Conservation (phyloP, 2,329 filamentous ascomycete genomes). For the Pestalotiopsis sp. region DNA sequence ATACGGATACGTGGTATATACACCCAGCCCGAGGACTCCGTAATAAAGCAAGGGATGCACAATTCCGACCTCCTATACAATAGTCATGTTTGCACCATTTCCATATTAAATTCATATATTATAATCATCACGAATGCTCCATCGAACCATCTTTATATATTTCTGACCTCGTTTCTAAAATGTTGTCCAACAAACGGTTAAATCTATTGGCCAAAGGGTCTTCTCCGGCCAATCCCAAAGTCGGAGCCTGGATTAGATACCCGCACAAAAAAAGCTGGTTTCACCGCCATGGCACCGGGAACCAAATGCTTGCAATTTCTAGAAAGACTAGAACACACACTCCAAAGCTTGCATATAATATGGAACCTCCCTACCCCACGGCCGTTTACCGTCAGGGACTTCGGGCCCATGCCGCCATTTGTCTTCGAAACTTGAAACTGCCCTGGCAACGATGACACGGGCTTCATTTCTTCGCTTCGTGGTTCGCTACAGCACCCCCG, state of each 20-base stretch:
- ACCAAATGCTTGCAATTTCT: background rate
- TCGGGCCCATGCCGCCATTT: background rate
- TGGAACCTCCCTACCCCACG: background rate
- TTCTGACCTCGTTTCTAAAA: background rate
- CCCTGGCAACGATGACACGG: slow-evolving; percentile 1
- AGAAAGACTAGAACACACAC: background rate
- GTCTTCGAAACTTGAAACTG: background rate
- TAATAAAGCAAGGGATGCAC: background rate
- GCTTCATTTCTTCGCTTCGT: background rate
- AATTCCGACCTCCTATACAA: background rate
- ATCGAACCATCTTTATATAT: background rate
- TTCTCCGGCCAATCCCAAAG: background rate
- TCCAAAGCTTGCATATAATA: background rate
- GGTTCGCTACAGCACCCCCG: background rate
- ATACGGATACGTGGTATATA: background rate
- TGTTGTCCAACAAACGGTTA: background rate
- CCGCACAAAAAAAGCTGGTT: background rate
- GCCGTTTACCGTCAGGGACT: background rate
- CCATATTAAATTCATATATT: background rate
- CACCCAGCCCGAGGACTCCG: background rate
- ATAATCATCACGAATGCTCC: background rate
- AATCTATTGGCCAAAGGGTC: background rate
- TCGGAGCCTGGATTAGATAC: background rate
- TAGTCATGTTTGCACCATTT: background rate
- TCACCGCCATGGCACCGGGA: background rate